phyloP scores from a whole-genome alignment of 2,329 filamentous ascomycete species.

The Periconia digitata region DNA sequence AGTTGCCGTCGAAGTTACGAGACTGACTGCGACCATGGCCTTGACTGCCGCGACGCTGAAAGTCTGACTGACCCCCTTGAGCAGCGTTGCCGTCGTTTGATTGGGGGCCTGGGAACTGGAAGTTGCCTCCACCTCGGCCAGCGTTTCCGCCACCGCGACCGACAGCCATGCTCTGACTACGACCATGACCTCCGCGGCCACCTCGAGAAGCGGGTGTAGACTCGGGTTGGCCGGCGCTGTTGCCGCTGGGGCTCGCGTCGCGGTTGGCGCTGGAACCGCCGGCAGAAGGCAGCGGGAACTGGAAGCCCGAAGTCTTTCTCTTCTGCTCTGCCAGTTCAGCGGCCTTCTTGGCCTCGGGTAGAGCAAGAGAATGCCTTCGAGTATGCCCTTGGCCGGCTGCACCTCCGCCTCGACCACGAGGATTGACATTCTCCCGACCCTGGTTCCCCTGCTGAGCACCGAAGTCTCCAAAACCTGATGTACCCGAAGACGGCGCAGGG shows the following conservation, averaged over 20 bases:
- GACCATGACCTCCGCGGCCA: slow-evolving; percentile 60
- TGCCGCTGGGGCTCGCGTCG: slow-evolving; percentile 58
- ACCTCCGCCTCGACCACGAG: slow-evolving; percentile 72
- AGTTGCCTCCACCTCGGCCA: slow-evolving; percentile 68
- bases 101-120: slow-evolving; percentile 65
- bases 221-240: slow-evolving; percentile 23
- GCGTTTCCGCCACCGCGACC: slow-evolving; percentile 65
- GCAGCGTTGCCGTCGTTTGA: slow-evolving; percentile 52
- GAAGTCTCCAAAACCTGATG: slow-evolving; percentile 85
- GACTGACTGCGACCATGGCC: slow-evolving; percentile 82
- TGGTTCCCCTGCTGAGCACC: slow-evolving; percentile 60
- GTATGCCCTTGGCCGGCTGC: slow-evolving; percentile 75
- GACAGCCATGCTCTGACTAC: slow-evolving; percentile 89
- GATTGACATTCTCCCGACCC: slow-evolving; percentile 64
- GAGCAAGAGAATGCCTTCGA: slow-evolving; percentile 88
- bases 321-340: slow-evolving; percentile 97
- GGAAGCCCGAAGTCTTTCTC: slow-evolving; percentile 88
- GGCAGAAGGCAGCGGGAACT: slow-evolving; percentile 80
- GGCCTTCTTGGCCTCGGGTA: slow-evolving; percentile 96
- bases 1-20: slow-evolving; percentile 96
- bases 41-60: slow-evolving; percentile 73
- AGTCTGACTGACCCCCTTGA: slow-evolving; percentile 58
- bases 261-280: slow-evolving; percentile 57
- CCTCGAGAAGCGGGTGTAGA: slow-evolving; percentile 40
- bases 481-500: slow-evolving; percentile 85